Conservation (phyloP, 257 asterid genomes). For the Osmanthus fragrans region DNA sequence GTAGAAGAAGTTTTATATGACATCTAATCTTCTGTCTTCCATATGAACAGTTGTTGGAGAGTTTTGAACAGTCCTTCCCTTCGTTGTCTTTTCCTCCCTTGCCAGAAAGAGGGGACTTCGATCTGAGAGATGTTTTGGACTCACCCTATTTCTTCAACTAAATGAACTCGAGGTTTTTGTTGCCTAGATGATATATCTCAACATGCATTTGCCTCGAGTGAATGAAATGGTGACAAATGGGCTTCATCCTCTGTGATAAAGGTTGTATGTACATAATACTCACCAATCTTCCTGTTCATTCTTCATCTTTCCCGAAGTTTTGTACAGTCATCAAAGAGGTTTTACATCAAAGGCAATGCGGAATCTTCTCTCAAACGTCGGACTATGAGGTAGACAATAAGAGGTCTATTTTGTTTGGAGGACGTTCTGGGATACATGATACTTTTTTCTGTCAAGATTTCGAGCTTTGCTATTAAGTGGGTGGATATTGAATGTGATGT, state of each 20-base stretch:
- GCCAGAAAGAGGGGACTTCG: conserved; percentile 89
- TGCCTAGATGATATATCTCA: not conserved
- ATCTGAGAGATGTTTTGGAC: conserved; percentile 70
- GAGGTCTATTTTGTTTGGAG: not conserved
- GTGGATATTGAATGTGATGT: not conserved
- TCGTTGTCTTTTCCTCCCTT: conserved; percentile 73
- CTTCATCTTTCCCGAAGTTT: conserved; percentile 17
- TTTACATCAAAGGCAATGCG: not conserved
- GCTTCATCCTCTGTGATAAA: conserved; percentile 16
- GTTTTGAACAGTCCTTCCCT: conserved; percentile 80
- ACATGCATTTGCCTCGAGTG: conserved; percentile 1
- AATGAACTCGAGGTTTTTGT: conserved; percentile 18
- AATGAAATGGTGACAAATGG: conserved; percentile 1
- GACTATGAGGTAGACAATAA: not conserved
- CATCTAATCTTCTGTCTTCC: not conserved
- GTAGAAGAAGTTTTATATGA: not conserved
- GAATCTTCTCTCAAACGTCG: not conserved
- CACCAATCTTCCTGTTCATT: conserved; percentile 15
- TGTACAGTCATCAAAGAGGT: conserved; percentile 37
- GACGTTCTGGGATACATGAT: not conserved
- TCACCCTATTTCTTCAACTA: conserved; percentile 94
- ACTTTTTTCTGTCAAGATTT: not conserved
- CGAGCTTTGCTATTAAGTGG: not conserved
- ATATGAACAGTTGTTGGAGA: conserved; percentile 68
- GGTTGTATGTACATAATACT: conserved; percentile 27